Conservation (phyloP, 2,329 filamentous ascomycete species). For the Blastomyces silverae region DNA sequence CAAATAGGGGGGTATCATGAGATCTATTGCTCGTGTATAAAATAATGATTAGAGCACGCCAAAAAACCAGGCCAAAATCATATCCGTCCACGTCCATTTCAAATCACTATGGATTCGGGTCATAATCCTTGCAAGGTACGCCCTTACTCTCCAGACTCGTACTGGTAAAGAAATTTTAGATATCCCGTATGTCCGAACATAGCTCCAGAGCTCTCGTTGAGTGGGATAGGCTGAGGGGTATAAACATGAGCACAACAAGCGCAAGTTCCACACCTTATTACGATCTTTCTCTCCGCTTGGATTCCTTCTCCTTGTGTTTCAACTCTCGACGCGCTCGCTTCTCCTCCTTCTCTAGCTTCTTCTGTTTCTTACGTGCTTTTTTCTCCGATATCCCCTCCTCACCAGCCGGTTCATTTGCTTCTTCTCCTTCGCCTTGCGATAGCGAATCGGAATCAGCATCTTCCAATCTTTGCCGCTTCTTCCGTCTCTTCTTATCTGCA, state of each 20-base stretch:
- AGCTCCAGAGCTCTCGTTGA: not conserved
- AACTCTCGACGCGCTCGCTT: conserved; percentile 25
- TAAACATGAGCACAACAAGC: not conserved
- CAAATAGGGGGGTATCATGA: conserved; percentile 7
- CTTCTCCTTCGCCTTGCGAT: conserved; percentile 22
- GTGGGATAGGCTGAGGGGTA: not conserved
- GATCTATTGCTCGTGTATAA: not conserved
- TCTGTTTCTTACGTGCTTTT: conserved; percentile 28
- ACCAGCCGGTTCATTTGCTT: conserved; percentile 19
- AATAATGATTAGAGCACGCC: not conserved
- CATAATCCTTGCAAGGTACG: not conserved
- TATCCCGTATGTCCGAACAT: no score
- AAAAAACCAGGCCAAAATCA: not conserved
- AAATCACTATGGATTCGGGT: not conserved
- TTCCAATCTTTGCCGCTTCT: conserved; percentile 17
- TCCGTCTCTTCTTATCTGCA: conserved; percentile 16
- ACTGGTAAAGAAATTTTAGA: not conserved
- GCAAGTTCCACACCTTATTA: conserved; percentile 19
- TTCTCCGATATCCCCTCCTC: conserved; percentile 17
- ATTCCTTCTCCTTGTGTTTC: conserved; percentile 35
- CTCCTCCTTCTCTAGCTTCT: conserved; percentile 28
- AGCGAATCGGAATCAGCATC: not conserved
- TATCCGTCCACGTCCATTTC: not conserved
- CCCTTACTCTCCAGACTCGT: not conserved
- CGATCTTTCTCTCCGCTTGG: conserved; percentile 40